Percentiles rank a stretch among this genome's conserved stretches.
Evolutionary conservation across 352 stramenopile genomes (phyloP).

Genomic region (Globisporangium polare): DNA sequence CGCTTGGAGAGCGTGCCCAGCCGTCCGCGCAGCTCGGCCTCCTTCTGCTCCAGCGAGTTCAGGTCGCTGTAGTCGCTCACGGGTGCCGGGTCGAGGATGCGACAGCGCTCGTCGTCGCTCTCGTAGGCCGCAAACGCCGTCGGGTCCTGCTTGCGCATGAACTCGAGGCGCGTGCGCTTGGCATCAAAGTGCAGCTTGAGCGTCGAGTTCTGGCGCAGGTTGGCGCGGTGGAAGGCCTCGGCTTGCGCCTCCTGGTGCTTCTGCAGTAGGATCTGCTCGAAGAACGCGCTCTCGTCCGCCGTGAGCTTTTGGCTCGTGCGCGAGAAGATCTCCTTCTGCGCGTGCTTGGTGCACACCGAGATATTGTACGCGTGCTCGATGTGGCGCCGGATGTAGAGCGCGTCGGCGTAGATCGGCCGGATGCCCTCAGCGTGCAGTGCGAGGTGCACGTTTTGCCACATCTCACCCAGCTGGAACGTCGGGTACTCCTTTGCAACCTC

Average conservation of each 20-base stretch:
- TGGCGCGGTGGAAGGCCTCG: slow-evolving; percentile 48
- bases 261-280: slow-evolving; percentile 48
- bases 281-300: slow-evolving; percentile 39
- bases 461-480: slow-evolving; percentile 59
- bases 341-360: slow-evolving; percentile 55
- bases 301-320: slow-evolving; percentile 15
- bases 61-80: slow-evolving; percentile 47
- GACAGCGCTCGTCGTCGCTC: slow-evolving; percentile 29
- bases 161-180: slow-evolving; percentile 66
- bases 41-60: slow-evolving; percentile 41
- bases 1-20: slow-evolving; percentile 42
- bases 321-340: slow-evolving; percentile 47
- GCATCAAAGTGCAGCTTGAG: slow-evolving; percentile 73
- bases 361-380: slow-evolving; percentile 75
- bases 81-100: slow-evolving; percentile 46
- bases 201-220: slow-evolving; percentile 60
- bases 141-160: slow-evolving; percentile 62
- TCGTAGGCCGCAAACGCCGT: slow-evolving; percentile 46
- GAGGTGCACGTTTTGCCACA: slow-evolving; percentile 72
- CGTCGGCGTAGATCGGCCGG: slow-evolving; percentile 71
- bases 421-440: slow-evolving; percentile 57
- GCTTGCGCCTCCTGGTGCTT: slow-evolving; percentile 69
- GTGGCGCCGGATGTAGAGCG: slow-evolving; percentile 63
- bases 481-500: slow-evolving; percentile 72
- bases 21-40: slow-evolving; percentile 48